These are phyloP conservation scores for Oxyria digyna DNA, from an alignment of 148 eudicot genomes.

Conservation along the genomic window DNA sequence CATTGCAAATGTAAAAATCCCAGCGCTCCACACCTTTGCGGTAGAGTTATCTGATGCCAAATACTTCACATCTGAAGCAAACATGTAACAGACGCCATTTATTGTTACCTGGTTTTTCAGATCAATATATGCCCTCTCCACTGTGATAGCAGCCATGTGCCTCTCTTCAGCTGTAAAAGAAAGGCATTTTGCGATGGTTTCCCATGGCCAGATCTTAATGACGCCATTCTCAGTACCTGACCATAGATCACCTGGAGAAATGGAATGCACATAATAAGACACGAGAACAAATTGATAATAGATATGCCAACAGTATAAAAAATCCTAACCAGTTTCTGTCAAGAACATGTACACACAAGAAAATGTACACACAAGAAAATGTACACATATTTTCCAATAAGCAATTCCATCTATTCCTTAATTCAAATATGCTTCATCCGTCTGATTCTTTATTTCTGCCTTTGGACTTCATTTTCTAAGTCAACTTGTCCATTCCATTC, in stretches of 20 bases:
- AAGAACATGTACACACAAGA: too few relatives aligned
- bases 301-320: neutral
- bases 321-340: neutral
- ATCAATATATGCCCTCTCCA: constrained; percentile 84
- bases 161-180: constrained; percentile 60
- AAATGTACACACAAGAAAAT: too few relatives aligned
- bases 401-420: neutral
- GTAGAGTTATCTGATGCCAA: constrained; percentile 62
- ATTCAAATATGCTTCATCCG: neutral
- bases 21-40: constrained; percentile 87
- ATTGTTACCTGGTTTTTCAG: constrained; percentile 63
- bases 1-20: constrained; percentile 59
- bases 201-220: constrained; percentile 90
- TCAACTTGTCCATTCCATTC: neutral
- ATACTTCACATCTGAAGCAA: constrained; percentile 64
- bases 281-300: neutral
- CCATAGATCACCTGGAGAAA: constrained; percentile 82
- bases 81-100: constrained; percentile 57
- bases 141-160: constrained; percentile 57
- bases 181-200: constrained; percentile 67
- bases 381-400: neutral
- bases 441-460: neutral
- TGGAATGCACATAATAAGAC: constrained; percentile 3
- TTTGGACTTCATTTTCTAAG: neutral
- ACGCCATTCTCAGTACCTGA: constrained; percentile 79